Evolutionary conservation across 169 alveolate genomes (phyloP).

Genomic region (Cyclospora cayetanensis): DNA sequence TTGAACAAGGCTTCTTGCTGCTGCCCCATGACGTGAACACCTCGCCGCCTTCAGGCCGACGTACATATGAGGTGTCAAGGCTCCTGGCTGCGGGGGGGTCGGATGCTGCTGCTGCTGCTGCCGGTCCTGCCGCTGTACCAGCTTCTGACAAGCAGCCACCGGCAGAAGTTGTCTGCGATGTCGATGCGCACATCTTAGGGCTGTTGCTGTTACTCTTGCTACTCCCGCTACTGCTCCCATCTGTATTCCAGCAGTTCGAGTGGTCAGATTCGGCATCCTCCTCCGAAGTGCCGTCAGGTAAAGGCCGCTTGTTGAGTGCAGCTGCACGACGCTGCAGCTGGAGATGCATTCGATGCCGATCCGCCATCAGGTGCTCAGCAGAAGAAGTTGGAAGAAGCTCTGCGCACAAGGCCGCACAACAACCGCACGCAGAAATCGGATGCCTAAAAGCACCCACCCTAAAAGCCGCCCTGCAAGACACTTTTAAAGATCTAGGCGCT

Average conservation of each 20-base stretch:
- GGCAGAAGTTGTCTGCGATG: background rate
- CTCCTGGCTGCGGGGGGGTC: background rate
- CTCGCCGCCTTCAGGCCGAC: background rate
- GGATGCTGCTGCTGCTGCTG: background rate
- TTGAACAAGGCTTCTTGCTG: slow-evolving; percentile 61
- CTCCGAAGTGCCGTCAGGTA: too few species aligned
- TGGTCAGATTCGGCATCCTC: too few species aligned
- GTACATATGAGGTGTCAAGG: background rate
- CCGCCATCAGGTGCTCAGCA: slow-evolving; percentile 29
- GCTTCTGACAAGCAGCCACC: background rate
- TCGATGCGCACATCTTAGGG: background rate
- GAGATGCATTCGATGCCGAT: slow-evolving; percentile 16
- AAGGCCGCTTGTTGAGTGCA: too few species aligned
- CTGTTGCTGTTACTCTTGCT: background rate
- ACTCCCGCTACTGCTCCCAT: background rate
- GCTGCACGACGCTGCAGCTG: slow-evolving; percentile 47
- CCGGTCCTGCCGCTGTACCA: background rate
- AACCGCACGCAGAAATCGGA: too few species aligned
- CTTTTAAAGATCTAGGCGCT: too few species aligned
- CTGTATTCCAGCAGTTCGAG: too few species aligned
- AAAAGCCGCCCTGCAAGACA: too few species aligned
- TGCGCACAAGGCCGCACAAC: background rate
- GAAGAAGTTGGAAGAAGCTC: slow-evolving; percentile 5
- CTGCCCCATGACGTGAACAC: background rate
- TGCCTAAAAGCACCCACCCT: too few species aligned